phyloP scores from a whole-genome alignment of 2,329 filamentous ascomycete species.

The Talaromyces amestolkiae region DNA sequence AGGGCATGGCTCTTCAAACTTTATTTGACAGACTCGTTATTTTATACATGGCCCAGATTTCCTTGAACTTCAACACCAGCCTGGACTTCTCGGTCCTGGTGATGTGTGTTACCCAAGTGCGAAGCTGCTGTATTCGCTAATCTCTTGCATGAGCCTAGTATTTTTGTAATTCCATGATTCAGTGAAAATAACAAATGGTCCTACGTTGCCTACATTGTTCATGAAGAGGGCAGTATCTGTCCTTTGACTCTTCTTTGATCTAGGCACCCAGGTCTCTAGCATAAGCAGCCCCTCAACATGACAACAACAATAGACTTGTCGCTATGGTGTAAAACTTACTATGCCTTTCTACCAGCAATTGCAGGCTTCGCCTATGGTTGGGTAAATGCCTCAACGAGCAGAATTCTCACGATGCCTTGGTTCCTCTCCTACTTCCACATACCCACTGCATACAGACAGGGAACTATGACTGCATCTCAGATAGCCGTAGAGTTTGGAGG shows the following conservation, averaged over 20 bases:
- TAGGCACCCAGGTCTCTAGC: background rate
- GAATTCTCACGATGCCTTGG: background rate
- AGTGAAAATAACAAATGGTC: no score
- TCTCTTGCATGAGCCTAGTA: background rate
- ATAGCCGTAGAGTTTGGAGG: background rate
- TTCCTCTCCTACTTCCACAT: background rate
- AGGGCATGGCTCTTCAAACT: background rate
- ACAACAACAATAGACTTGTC: background rate
- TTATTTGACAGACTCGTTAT: background rate
- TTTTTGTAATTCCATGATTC: no score
- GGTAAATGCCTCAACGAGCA: background rate
- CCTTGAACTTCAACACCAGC: background rate
- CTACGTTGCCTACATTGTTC: background rate
- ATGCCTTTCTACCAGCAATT: background rate
- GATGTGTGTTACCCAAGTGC: background rate
- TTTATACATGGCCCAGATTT: background rate
- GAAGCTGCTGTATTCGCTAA: background rate
- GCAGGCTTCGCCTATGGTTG: background rate
- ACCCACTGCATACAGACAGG: background rate
- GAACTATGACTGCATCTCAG: background rate
- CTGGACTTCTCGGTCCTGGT: background rate
- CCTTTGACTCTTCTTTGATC: background rate
- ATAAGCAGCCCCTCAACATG: background rate
- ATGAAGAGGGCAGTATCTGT: background rate
- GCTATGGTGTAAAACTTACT: background rate